Base-by-base conservation (phyloP, 768 basidiomycete genomes). In the Amanita pseudoporphyria region DNA sequence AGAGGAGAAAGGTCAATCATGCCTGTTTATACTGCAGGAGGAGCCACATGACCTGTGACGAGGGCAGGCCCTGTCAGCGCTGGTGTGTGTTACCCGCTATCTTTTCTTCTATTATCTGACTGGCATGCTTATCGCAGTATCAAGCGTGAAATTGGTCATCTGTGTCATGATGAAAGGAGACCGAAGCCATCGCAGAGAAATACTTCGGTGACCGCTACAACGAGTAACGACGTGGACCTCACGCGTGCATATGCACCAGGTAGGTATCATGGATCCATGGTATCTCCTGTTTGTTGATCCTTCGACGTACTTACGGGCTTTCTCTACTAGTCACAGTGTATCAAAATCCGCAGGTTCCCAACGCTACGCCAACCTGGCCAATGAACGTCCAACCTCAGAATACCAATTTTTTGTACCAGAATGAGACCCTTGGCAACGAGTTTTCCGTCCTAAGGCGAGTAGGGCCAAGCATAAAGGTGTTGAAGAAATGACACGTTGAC, bases 131-230 rank as follows among this genome's bases (percentile, higher is more conserved):
- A 37, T 52, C 26, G 43, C 58, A 94, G 93, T 59, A 90, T 97
- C 59, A 97, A 97, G 65, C 82, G 95, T 33, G 94, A 97, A 65
- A 97, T 97, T 53, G 89, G 91, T 0, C 91, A 96, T 68, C 72
- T 95, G 12, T 96, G 93, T 60, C 87, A 90, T 57, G 94, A 95
- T 63, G 91, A 94, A 60, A 78, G 78, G 51, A 73, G 81, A 42
- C 72, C 74, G 1, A 81, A 79, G 59, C 63, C 60, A 14, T 54
- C 60, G 37, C 73, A 73, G 7, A 81, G 80, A 53, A 69, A 72
- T 31, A 61, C 62, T 51, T 43, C 63, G 0, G 14, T 63, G 16
- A 37, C 66, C 9, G 32, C 69, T 32, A 55, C 54, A 12, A 54
- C 55, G 3, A 32, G 49, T 42, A 43, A 18, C 24, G 35, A 18